Evolutionary conservation across 2,329 filamentous ascomycete species (phyloP).

Genomic region (Sarocladiaceae sp.): DNA sequence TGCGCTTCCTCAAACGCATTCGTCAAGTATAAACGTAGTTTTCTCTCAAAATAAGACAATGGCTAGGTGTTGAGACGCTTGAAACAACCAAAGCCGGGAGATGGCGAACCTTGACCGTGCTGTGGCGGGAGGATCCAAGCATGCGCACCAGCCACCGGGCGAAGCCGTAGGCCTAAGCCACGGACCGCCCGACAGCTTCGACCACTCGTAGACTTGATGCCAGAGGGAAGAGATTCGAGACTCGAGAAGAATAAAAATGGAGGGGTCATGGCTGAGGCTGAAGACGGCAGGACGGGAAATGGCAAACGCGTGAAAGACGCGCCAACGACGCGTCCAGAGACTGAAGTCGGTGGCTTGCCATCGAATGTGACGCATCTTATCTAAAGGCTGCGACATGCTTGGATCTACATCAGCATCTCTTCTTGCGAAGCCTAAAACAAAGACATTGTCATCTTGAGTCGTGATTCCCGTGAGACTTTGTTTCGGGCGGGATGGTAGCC

Average conservation of each 20-base stretch:
- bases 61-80: background rate
- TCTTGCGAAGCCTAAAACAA: too few species aligned
- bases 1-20: too few species aligned
- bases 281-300: background rate
- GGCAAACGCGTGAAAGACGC: slow-evolving; percentile 1
- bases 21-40: too few species aligned
- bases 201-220: background rate
- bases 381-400: too few species aligned
- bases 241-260: background rate
- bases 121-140: background rate
- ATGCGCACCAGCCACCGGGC: background rate
- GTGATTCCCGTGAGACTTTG: too few species aligned
- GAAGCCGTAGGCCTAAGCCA: too few species aligned
- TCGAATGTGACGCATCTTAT: too few species aligned
- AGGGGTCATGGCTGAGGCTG: background rate
- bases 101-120: slow-evolving; percentile 4
- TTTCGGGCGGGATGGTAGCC: too few species aligned
- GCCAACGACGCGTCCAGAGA: background rate
- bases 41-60: too few species aligned
- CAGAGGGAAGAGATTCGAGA: background rate
- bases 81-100: background rate
- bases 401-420: too few species aligned
- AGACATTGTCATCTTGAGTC: too few species aligned
- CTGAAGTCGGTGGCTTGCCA: slow-evolving; percentile 2
- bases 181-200: background rate